Percentiles rank a stretch among this genome's conserved stretches.
These are phyloP conservation scores for Aspergillus mulundensis DNA, from an alignment of 495 filamentous ascomycete genomes.

Conservation along the genomic window DNA sequence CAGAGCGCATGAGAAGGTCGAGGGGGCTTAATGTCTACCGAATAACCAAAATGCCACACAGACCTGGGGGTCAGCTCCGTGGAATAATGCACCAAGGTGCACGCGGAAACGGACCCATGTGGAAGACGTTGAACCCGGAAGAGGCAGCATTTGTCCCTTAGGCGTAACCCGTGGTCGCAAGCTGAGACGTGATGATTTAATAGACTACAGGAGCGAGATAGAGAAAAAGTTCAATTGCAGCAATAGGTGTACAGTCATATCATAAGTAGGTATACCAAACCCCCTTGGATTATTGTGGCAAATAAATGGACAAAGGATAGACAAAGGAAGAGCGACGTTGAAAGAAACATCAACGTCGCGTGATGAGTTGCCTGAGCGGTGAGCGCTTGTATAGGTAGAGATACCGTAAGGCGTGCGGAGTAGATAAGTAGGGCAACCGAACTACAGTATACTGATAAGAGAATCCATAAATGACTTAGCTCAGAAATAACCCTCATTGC, in stretches of 20 bases:
- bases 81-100: conserved; percentile 59
- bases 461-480: too few relatives aligned
- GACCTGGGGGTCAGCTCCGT: conserved; percentile 66
- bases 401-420: too few relatives aligned
- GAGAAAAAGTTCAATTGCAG: background rate
- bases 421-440: background rate
- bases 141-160: conserved; percentile 49
- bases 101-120: conserved; percentile 68
- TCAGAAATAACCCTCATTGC: background rate
- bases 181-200: background rate
- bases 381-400: conserved; percentile 3
- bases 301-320: too few relatives aligned
- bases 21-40: conserved; percentile 49
- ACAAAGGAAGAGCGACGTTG: background rate
- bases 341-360: background rate
- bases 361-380: conserved; percentile 2
- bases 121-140: conserved; percentile 70
- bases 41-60: conserved; percentile 88
- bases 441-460: too few relatives aligned
- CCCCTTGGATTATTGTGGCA: too few relatives aligned
- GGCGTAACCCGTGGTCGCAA: conserved; percentile 20
- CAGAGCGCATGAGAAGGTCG: background rate
- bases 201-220: conserved; percentile 15
- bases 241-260: background rate
- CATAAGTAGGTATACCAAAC: conserved; percentile 1